Evolutionary conservation across 2,329 filamentous ascomycete species (phyloP).

Genomic region (Arthrobotrys musiformis): DNA sequence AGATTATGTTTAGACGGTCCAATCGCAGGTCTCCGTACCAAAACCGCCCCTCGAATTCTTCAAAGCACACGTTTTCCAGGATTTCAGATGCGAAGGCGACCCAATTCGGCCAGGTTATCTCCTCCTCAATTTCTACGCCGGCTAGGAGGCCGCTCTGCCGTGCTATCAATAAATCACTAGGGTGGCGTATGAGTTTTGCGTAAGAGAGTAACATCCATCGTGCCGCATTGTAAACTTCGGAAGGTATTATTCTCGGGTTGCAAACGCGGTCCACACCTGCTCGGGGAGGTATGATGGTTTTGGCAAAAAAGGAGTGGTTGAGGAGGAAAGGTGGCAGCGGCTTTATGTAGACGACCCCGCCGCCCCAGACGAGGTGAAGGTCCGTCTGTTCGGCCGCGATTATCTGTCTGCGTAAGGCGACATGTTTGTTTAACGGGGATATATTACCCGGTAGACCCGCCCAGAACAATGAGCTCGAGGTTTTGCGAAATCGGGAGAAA

Average conservation of each 20-base stretch:
- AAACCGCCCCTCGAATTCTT: conserved; percentile 15
- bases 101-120: background rate
- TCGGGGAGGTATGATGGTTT: background rate
- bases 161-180: conserved; percentile 62
- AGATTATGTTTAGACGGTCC: conserved; percentile 10
- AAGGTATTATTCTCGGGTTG: no score
- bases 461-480: background rate
- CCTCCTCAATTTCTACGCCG: background rate
- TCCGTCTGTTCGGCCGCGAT: conserved; percentile 61
- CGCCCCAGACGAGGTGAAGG: conserved; percentile 62
- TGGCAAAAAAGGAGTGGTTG: conserved; percentile 58
- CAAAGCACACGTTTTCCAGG: background rate
- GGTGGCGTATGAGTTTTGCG: conserved; percentile 60
- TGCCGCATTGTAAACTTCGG: conserved; percentile 40
- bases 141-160: conserved; percentile 60
- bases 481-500: conserved; percentile 6
- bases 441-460: conserved; percentile 6
- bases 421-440: background rate
- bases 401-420: conserved; percentile 58
- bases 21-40: conserved; percentile 10
- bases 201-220: conserved; percentile 62
- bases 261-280: no score
- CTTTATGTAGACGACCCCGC: conserved; percentile 61
- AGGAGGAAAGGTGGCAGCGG: conserved; percentile 61
- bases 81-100: background rate